A percentile compares a stretch with the other conserved stretches of the same genome.
These are phyloP conservation scores for Nicotiana benthamiana DNA, from an alignment of 257 asterid genomes.

Conservation along the genomic window DNA sequence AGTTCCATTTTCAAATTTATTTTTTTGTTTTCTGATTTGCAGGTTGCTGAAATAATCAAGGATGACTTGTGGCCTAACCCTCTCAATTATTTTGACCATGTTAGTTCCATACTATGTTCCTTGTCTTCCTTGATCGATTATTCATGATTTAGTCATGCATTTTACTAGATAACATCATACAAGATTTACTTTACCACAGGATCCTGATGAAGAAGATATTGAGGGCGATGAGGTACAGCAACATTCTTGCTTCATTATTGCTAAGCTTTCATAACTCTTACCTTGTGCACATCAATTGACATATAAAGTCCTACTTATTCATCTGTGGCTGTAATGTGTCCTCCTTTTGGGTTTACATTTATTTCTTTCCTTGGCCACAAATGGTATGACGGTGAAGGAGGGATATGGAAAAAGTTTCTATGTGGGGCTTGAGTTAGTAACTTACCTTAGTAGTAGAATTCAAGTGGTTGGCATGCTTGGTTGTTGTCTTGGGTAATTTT, in stretches of 20 bases:
- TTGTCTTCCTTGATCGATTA: background rate
- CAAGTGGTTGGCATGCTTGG: too few species aligned
- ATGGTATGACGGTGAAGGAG: background rate
- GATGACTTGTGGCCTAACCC: constrained; percentile 79
- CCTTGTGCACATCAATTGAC: background rate
- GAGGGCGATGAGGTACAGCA: constrained; percentile 45
- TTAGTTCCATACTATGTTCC: constrained; percentile 12
- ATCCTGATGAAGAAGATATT: constrained; percentile 53
- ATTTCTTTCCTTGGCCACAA: background rate
- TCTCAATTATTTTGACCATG: constrained; percentile 49
- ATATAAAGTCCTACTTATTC: background rate
- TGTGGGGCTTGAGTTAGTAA: background rate
- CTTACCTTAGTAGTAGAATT: too few species aligned
- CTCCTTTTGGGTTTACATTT: background rate
- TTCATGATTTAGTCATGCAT: background rate
- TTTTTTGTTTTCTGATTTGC: constrained; percentile 4
- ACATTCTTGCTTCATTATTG: too few species aligned
- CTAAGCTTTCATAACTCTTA: background rate
- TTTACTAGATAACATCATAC: background rate
- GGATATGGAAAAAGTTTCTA: background rate
- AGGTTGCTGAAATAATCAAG: constrained; percentile 76
- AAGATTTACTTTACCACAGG: constrained; percentile 23
- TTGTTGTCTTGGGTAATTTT: too few species aligned
- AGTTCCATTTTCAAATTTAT: background rate
- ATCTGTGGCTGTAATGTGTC: background rate